Percentiles rank a stretch among this genome's conserved stretches.
Evolutionary conservation across 257 asterid species (phyloP).

Genomic region (Primulina tabacum): DNA sequence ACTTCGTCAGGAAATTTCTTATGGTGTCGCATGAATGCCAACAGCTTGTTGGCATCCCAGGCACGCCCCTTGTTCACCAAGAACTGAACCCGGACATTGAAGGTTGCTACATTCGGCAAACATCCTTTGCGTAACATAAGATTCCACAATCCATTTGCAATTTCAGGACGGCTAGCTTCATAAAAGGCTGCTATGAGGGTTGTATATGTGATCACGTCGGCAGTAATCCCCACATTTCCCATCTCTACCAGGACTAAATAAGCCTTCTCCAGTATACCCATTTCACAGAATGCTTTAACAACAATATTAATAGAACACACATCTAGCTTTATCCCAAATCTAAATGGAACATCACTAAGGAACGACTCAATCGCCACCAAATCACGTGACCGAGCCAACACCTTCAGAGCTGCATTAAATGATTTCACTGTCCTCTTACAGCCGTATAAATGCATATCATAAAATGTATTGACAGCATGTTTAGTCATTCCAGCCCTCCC

Average conservation of each 20-base stretch:
- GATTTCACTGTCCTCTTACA: slow-evolving; percentile 72
- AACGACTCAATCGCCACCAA: slow-evolving; percentile 49
- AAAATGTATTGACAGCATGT: slow-evolving; percentile 64
- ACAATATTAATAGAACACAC: slow-evolving; percentile 55
- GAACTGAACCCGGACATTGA: slow-evolving; percentile 75
- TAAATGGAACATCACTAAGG: slow-evolving; percentile 42
- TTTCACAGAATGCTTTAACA: slow-evolving; percentile 65
- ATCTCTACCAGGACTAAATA: slow-evolving; percentile 50
- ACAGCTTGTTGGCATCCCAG: slow-evolving; percentile 67
- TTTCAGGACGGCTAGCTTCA: slow-evolving; percentile 41
- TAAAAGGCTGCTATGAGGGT: slow-evolving; percentile 71
- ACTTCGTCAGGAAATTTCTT: slow-evolving; percentile 56
- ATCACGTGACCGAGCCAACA: slow-evolving; percentile 60
- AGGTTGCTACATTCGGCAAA: slow-evolving; percentile 68
- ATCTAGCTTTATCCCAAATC: slow-evolving; percentile 51
- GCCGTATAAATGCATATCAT: slow-evolving; percentile 70
- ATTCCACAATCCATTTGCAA: slow-evolving; percentile 80
- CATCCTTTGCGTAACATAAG: slow-evolving; percentile 69
- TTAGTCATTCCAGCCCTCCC: slow-evolving; percentile 69
- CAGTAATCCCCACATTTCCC: slow-evolving; percentile 53
- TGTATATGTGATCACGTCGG: slow-evolving; percentile 79
- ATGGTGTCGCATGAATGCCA: slow-evolving; percentile 43
- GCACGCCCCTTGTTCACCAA: slow-evolving; percentile 56
- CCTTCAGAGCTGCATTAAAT: slow-evolving; percentile 71
- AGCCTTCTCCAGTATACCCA: slow-evolving; percentile 57